Conservation (phyloP, 1,284 basidiomycete species). For the Trichosporon sp. region DNA sequence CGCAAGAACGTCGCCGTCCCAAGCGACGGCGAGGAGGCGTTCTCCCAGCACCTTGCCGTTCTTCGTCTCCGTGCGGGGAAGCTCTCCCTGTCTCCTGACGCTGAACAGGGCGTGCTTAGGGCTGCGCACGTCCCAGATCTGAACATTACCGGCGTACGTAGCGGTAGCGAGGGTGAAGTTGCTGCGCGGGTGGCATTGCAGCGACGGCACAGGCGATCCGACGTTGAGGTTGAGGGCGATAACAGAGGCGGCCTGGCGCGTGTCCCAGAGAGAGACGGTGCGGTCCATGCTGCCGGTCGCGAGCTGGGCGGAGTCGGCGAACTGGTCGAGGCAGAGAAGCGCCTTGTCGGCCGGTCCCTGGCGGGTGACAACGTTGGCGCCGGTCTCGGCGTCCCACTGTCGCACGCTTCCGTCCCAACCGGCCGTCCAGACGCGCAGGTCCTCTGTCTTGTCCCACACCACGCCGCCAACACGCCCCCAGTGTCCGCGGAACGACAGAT, state of each 20-base stretch:
- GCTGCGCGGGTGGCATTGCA: constrained; percentile 58
- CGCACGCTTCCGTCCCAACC: constrained; percentile 52
- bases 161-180: constrained; percentile 69
- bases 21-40: constrained; percentile 61
- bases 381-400: constrained; percentile 50
- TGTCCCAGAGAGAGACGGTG: constrained; percentile 52
- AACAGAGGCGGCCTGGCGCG: constrained; percentile 49
- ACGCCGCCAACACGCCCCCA: constrained; percentile 42
- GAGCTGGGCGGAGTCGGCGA: constrained; percentile 43
- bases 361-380: constrained; percentile 38
- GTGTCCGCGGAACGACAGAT: constrained; percentile 42
- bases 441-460: constrained; percentile 40
- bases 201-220: constrained; percentile 65
- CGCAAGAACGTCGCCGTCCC: constrained; percentile 65
- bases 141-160: constrained; percentile 72
- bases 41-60: constrained; percentile 56
- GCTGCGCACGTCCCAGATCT: constrained; percentile 77
- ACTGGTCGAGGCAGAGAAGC: constrained; percentile 49
- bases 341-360: constrained; percentile 50
- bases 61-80: constrained; percentile 34
- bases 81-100: constrained; percentile 14
- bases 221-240: constrained; percentile 54
- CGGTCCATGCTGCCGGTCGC: constrained; percentile 53
- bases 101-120: constrained; percentile 58
- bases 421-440: constrained; percentile 40